Conservation (phyloP, 108 stramenopile genomes). For the Pseudonitzschia multiseries region DNA sequence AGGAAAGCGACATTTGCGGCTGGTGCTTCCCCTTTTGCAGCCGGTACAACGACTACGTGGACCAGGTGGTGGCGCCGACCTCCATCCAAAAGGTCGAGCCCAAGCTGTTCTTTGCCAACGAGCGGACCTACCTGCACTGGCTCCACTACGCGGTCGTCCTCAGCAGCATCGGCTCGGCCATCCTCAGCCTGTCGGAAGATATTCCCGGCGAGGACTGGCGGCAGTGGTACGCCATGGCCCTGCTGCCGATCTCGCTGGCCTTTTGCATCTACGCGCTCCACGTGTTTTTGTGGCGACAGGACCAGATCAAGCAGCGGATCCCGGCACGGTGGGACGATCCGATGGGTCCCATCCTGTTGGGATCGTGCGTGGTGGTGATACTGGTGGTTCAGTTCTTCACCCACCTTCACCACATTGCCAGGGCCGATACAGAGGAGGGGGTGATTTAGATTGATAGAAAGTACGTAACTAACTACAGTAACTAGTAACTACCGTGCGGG, state of each 20-base stretch:
- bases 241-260: conserved; percentile 74
- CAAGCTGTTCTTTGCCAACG: conserved; percentile 97
- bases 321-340: conserved; percentile 93
- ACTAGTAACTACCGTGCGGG: too few relatives aligned
- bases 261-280: conserved; percentile 86
- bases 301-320: conserved; percentile 79
- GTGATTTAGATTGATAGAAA: neutral
- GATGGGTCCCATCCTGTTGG: conserved; percentile 77
- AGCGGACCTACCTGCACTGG: conserved; percentile 97
- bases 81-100: conserved; percentile 96
- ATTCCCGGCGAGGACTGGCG: conserved; percentile 52
- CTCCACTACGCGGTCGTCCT: conserved; percentile 84
- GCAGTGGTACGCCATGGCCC: conserved; percentile 79
- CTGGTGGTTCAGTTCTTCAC: conserved; percentile 72
- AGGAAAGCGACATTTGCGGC: conserved; percentile 49
- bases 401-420: conserved; percentile 56
- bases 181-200: conserved; percentile 77
- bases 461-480: too few relatives aligned
- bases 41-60: conserved; percentile 51
- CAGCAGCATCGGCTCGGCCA: conserved; percentile 77
- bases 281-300: conserved; percentile 80
- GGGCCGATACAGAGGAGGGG: conserved; percentile 4
- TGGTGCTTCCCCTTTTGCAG: conserved; percentile 84
- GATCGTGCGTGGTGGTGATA: conserved; percentile 57
- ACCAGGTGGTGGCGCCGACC: conserved; percentile 75